Percentiles rank a stretch among this genome's conserved stretches.
phyloP scores from a whole-genome alignment of 768 basidiomycete species.

The Lentinula guzmanii region DNA sequence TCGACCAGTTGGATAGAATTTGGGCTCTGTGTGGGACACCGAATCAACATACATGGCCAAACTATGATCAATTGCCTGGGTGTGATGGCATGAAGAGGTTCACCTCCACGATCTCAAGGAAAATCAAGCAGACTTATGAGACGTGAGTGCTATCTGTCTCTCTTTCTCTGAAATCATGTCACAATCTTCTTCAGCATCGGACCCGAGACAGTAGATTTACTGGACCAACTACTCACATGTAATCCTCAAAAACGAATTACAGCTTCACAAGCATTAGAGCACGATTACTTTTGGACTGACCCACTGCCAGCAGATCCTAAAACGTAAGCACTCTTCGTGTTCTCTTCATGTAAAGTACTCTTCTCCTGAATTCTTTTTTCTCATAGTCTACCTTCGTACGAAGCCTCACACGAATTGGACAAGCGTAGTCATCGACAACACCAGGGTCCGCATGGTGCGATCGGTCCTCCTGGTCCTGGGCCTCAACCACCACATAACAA shows the following conservation, averaged over 20 bases:
- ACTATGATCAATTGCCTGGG: constrained; percentile 67
- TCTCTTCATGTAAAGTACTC: no score
- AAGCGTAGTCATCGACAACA: constrained; percentile 53
- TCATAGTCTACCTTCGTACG: constrained; percentile 63
- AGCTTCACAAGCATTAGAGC: constrained; percentile 81
- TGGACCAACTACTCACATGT: constrained; percentile 77
- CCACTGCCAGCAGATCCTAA: constrained; percentile 84
- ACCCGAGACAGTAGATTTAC: constrained; percentile 68
- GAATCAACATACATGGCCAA: constrained; percentile 76
- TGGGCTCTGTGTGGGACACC: constrained; percentile 88
- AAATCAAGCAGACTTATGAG: constrained; percentile 52
- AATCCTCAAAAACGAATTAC: constrained; percentile 83
- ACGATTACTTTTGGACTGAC: constrained; percentile 92
- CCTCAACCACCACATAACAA: background rate
- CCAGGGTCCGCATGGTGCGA: background rate
- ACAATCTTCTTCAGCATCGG: constrained; percentile 43
- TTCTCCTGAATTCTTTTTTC: background rate
- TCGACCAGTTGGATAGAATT: constrained; percentile 90
- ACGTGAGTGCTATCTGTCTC: constrained; percentile 35
- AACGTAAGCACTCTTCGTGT: constrained; percentile 38
- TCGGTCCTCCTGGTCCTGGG: background rate
- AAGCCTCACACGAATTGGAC: constrained; percentile 81
- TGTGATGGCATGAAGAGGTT: constrained; percentile 76
- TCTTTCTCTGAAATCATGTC: constrained; percentile 6
- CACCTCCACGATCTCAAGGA: constrained; percentile 39